Evolutionary conservation across 1,139 yeast genomes (phyloP).

Genomic region (Spathaspora sp.): DNA sequence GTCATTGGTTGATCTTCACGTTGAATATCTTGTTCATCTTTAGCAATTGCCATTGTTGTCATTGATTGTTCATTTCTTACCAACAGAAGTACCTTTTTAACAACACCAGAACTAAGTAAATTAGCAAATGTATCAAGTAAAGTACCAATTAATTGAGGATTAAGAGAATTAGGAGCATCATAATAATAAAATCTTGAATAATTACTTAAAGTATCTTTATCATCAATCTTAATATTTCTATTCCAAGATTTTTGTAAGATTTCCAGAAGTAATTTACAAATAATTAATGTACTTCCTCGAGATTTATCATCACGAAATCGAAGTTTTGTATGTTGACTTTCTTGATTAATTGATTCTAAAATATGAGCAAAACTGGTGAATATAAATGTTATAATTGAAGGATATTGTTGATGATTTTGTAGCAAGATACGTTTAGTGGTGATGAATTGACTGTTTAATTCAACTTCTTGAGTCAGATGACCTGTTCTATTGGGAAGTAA

Average conservation of each 20-base stretch:
- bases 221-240: slow-evolving; percentile 14
- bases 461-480: slow-evolving; percentile 42
- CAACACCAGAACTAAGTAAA: slow-evolving; percentile 23
- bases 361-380: slow-evolving; percentile 14
- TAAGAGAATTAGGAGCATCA: slow-evolving; percentile 21
- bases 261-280: slow-evolving; percentile 32
- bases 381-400: slow-evolving; percentile 15
- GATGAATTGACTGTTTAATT: slow-evolving; percentile 41
- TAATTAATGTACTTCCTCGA: slow-evolving; percentile 32
- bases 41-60: slow-evolving; percentile 11
- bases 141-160: slow-evolving; percentile 5
- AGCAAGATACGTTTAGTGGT: slow-evolving; percentile 32
- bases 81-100: slow-evolving; percentile 21
- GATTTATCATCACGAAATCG: slow-evolving; percentile 34
- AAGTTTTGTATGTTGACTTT: slow-evolving; percentile 25
- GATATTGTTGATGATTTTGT: slow-evolving; percentile 19
- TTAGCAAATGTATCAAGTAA: slow-evolving; percentile 22
- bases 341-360: slow-evolving; percentile 29
- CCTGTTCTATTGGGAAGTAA: slow-evolving; percentile 43
- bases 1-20: slow-evolving; percentile 12
- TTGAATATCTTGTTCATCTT: slow-evolving; percentile 10
- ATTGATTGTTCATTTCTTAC: slow-evolving; percentile 21
- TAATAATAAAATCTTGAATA: slow-evolving; percentile 24
- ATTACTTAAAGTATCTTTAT: slow-evolving; percentile 20
- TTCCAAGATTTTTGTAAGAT: slow-evolving; percentile 33